Evolutionary conservation across 306 rosid genomes (phyloP).

Genomic region (Cotoneaster glaucophyllus): DNA sequence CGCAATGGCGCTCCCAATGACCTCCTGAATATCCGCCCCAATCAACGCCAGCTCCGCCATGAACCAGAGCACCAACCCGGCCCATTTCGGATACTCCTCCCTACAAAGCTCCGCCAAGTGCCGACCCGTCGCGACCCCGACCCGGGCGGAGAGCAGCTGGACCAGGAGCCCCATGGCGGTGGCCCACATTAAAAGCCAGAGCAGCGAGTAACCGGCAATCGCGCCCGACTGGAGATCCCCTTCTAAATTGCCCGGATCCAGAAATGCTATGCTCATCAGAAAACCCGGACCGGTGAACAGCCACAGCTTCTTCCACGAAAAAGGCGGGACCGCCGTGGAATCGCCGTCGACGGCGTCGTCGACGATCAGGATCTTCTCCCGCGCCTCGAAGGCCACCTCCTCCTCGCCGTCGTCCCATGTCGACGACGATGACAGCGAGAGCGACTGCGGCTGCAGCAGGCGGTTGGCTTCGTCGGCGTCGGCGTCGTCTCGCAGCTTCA

Average conservation of each 20-base stretch:
- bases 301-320: constrained; percentile 85
- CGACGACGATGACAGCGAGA: background rate
- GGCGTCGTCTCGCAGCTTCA: constrained; percentile 11
- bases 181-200: constrained; percentile 87
- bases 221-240: constrained; percentile 93
- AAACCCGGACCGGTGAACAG: constrained; percentile 81
- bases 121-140: constrained; percentile 80
- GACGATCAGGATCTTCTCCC: constrained; percentile 60
- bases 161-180: constrained; percentile 71
- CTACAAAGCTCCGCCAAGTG: constrained; percentile 78
- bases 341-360: constrained; percentile 20
- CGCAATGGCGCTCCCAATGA: constrained; percentile 89
- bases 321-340: constrained; percentile 34
- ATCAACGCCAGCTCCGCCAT: constrained; percentile 92
- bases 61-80: constrained; percentile 55
- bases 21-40: constrained; percentile 93
- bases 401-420: constrained; percentile 19
- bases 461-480: constrained; percentile 54
- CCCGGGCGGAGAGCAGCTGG: constrained; percentile 59
- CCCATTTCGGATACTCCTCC: constrained; percentile 81
- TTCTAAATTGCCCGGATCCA: constrained; percentile 90
- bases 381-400: constrained; percentile 61
- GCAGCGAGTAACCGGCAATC: constrained; percentile 72
- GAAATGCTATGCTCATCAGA: constrained; percentile 82
- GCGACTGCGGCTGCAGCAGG: constrained; percentile 20